Evolutionary conservation across 805 yeast species (phyloP), one percentile per base, ranked within the genome.

Genomic region (Kodamaea laetipori): DNA sequence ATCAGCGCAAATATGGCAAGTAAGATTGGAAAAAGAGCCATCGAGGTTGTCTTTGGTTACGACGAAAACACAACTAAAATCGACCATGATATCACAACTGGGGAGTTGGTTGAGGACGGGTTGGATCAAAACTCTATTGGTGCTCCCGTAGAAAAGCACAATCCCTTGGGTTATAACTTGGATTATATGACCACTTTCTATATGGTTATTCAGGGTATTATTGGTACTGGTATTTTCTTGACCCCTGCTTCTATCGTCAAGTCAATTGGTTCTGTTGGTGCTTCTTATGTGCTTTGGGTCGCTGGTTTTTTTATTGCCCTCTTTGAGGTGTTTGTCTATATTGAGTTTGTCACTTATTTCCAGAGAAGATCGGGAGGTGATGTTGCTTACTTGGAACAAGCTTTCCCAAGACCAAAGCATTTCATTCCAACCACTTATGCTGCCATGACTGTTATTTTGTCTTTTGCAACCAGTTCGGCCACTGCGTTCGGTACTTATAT

Each of bases 211-310:
- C 84, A 82, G 50, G 79, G 90, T 51, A 78, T 84, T 68, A 71
- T 84, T 34, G 90, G 90, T 49, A 84, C 90, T 0, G 90, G 90
- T 63, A 82, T 84, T 37, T 84, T 84, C 58, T 79, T 85, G 9
- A 82, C 86, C 0, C 86, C 90, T 4, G 78, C 82, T 3, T 69
- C 80, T 1, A 74, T 84, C 45, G 72, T 74, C n/a, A 58, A 56
- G n/a, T 62, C 71, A 1, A 61, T 70, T 42, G 76, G 77, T 1
- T 67, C 74, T 1, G 52, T 73, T 34, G 77, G 77, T 24, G 66
- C 73, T 8, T 53, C 71, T 4, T 73, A 71, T 41, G 64, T 73
- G 3, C 54, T 73, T n/a, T 73, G 77, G 77, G 51, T 66, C 2
- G 52, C 57, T 16, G 73, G 77, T 9, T 71, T 63, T 46, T 37